Base-by-base conservation (phyloP, 2,329 filamentous ascomycete species). In the Hansfordia pulvinata region DNA sequence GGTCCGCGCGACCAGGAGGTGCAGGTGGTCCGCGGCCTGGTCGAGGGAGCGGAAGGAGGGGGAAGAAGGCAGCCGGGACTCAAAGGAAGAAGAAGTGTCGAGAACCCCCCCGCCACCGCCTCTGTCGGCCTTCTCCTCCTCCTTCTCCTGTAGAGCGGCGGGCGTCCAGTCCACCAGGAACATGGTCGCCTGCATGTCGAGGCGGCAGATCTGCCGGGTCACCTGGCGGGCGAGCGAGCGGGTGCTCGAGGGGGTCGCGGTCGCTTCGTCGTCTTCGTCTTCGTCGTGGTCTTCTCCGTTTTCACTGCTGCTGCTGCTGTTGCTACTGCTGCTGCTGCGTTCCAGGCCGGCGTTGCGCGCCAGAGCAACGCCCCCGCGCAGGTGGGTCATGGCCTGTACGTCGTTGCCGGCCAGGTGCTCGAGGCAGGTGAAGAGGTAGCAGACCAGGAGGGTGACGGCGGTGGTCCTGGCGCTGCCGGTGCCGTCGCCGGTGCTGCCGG, bases 341-440 rank as follows among this genome's bases (percentile, higher is more conserved):
- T 22, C 23, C 21, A 34, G 33, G 26, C 35, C 25, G 17, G 43
- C 35, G 24, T 35, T 41, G 19, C 36, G 38, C 23, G 35, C 41
- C 19, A 54, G 45, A 26, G 42, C 41, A 17, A 51, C 43, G 20
- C 50, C 52, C 30, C 43, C 41, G 17, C 42, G 44, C n/a, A 55
- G 33, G 30, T 55, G 51, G 29, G 42, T 47, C 14, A 47, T 27
- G 35, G 49, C 48, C 37, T 52, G 48, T 26, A 43, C 34, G 28
- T 50, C 27, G 34, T 50, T 44, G 17, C 49, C 47, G 6, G 40
- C 41, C 19, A 54, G 42, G 26, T 52, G 38, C 30, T 54, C 52
- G 32, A 52, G 50, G 38, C 50, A 53, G 34, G 37, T 48, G 35
- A 55, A 52, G 17, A 55, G 48, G 37, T 54, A 54, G 35, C 50